Base-by-base conservation (phyloP, 2,329 filamentous ascomycete genomes). In the Xylaria hypoxylon region DNA sequence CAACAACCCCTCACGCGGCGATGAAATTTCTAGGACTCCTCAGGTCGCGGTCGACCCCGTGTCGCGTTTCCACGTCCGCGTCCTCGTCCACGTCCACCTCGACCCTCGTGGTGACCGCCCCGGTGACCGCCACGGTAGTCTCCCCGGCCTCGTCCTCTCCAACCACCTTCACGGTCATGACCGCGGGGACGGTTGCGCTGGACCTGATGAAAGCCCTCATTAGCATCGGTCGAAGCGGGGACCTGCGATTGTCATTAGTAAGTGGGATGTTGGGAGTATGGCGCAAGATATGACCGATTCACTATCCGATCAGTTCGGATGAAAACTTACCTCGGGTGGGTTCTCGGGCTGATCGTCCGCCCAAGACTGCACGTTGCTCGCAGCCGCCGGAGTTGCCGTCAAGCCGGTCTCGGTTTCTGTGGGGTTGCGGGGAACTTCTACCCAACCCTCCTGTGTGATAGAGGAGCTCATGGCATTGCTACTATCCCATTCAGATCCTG, bases 301-400 rank as follows among this genome's bases (percentile, higher is more conserved):
- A 31, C n/a, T 55, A 19, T 22, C 19, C 24, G 28, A 42, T 26
- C 26, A 17, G 17, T 13, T 58, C 15, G 19, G 47, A 11, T 28
- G 48, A 26, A 2, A 17, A 75, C 81, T 72, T 77, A 86, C 83
- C 76, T 83, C 80, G 33, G 78, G 71, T 42, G 78, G 78, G 62
- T 77, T 79, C 66, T 89, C 87, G 19, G 90, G 87, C 72, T 92
- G 87, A 67, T 96, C 92, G 74, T 97, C 93, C 28, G 92, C 92
- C 92, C 92, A 96, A 74, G 90, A 93, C 76, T 91, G 89, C 33
- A 84, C 83, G 74, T 85, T 84, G 61, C 80, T 76, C 44, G 81
- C 79, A 8, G 82, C 81, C 6, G 87, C 88, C 52, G 89, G 86
- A n/a, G 87, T 88, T 28, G 88, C 87, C 52, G 84, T 80, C 47